These are phyloP conservation scores for Arabidopsis lyrata DNA, from an alignment of 441 rosid species.

Conservation along the genomic window DNA sequence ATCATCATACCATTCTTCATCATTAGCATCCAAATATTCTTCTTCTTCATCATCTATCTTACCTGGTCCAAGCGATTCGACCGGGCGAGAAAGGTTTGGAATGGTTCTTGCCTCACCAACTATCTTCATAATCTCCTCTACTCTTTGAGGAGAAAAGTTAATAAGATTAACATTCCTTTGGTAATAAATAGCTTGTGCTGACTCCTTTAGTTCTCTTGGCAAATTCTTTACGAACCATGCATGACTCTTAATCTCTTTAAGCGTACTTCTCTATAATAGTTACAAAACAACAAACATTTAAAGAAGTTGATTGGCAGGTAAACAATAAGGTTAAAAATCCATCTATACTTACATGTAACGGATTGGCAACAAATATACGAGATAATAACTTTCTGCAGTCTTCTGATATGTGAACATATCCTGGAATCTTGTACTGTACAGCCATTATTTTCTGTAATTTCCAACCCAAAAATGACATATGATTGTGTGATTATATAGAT, in stretches of 20 bases:
- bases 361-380: slow-evolving; percentile 66
- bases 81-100: slow-evolving; percentile 51
- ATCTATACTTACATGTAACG: slow-evolving; percentile 54
- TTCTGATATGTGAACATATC: slow-evolving; percentile 58
- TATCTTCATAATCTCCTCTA: slow-evolving; percentile 87
- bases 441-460: slow-evolving; percentile 63
- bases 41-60: slow-evolving; percentile 66
- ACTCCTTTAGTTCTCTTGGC: slow-evolving; percentile 81
- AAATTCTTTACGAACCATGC: slow-evolving; percentile 70
- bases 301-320: not conserved
- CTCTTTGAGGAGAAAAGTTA: slow-evolving; percentile 71
- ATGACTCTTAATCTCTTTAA: slow-evolving; percentile 62
- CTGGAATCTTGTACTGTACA: slow-evolving; percentile 69
- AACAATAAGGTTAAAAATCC: not conserved
- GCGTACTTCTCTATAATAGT: slow-evolving; percentile 56
- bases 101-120: slow-evolving; percentile 77
- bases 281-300: not conserved
- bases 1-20: slow-evolving; percentile 55
- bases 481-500: not conserved
- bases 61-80: slow-evolving; percentile 57
- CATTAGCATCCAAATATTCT: slow-evolving; percentile 65
- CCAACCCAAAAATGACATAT: slow-evolving; percentile 2
- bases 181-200: slow-evolving; percentile 74
- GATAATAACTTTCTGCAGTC: slow-evolving; percentile 64
- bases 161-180: slow-evolving; percentile 56